A percentile compares a stretch with the other conserved stretches of the same genome.
Conservation (phyloP, 176 grass and related monocot genomes). For the Musa beccarii region DNA sequence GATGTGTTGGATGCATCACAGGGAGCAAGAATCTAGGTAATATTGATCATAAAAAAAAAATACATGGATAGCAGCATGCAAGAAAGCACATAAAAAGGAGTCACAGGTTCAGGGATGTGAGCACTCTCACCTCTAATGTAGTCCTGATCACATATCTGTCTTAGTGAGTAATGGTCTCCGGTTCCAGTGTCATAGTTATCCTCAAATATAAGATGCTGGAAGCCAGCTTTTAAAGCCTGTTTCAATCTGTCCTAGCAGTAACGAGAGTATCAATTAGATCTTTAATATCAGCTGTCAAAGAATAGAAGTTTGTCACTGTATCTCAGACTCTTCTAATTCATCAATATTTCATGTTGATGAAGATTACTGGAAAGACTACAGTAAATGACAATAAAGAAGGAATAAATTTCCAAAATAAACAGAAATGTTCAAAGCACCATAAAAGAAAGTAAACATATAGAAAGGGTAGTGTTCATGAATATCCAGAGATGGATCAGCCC, state of each 20-base stretch:
- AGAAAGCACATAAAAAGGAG: background rate
- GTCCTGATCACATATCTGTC: conserved; percentile 82
- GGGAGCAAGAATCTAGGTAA: background rate
- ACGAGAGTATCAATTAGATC: background rate
- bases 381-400: no score
- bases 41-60: background rate
- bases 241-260: conserved; percentile 37
- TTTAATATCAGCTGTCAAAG: background rate
- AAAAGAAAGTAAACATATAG: background rate
- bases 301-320: background rate
- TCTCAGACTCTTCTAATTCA: background rate
- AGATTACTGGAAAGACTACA: no score
- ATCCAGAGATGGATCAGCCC: background rate
- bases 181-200: conserved; percentile 96
- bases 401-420: no score
- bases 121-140: conserved; percentile 69
- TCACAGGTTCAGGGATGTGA: background rate
- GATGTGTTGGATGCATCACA: background rate
- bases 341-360: background rate
- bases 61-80: background rate
- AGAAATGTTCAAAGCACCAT: background rate
- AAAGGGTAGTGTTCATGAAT: background rate
- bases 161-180: conserved; percentile 87
- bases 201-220: conserved; percentile 83
- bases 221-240: conserved; percentile 59